phyloP scores from a whole-genome alignment of 2,329 filamentous ascomycete species.

The Colletotrichum truncatum region DNA sequence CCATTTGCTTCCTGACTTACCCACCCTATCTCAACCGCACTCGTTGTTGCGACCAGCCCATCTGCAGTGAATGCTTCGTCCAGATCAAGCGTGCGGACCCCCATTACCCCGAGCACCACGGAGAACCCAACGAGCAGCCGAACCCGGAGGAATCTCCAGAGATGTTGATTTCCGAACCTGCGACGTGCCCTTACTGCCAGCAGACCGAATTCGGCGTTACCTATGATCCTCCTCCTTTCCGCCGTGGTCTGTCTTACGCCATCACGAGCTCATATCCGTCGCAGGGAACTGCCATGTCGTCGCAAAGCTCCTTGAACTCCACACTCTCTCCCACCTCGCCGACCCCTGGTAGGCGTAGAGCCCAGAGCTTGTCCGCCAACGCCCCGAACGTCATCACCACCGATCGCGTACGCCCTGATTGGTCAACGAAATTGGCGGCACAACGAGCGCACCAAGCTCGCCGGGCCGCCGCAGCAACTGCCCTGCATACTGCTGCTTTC shows the following conservation, averaged over 20 bases:
- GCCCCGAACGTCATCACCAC: slow-evolving; percentile 91
- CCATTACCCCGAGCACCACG: slow-evolving; percentile 83
- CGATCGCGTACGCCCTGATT: slow-evolving; percentile 91
- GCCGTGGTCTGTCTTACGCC: slow-evolving; percentile 80
- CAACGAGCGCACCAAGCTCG: slow-evolving; percentile 87
- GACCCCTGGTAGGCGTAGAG: slow-evolving; percentile 53
- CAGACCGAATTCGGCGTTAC: slow-evolving; percentile 97
- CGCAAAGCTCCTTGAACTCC: slow-evolving; percentile 81
- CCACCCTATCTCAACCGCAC: slow-evolving; percentile 95
- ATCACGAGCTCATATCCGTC: slow-evolving; percentile 58
- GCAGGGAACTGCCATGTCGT: slow-evolving; percentile 81
- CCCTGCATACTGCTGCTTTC: slow-evolving; percentile 93
- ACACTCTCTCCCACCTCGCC: slow-evolving; percentile 51
- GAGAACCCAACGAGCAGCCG: slow-evolving; percentile 47
- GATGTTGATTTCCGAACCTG: slow-evolving; percentile 87
- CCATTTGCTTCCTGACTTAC: slow-evolving; percentile 96
- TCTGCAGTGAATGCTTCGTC: slow-evolving; percentile 98
- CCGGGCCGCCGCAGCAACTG: slow-evolving; percentile 90
- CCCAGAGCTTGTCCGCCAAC: slow-evolving; percentile 78
- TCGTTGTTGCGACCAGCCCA: slow-evolving; percentile 92
- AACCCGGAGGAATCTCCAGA: slow-evolving; percentile 61
- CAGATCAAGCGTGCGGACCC: slow-evolving; percentile 97
- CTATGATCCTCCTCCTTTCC: slow-evolving; percentile 89
- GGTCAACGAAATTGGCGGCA: slow-evolving; percentile 87
- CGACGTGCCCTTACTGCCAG: slow-evolving; percentile 93